Evolutionary conservation across 1,139 yeast species (phyloP).

Genomic region (Dujonia santamariae): DNA sequence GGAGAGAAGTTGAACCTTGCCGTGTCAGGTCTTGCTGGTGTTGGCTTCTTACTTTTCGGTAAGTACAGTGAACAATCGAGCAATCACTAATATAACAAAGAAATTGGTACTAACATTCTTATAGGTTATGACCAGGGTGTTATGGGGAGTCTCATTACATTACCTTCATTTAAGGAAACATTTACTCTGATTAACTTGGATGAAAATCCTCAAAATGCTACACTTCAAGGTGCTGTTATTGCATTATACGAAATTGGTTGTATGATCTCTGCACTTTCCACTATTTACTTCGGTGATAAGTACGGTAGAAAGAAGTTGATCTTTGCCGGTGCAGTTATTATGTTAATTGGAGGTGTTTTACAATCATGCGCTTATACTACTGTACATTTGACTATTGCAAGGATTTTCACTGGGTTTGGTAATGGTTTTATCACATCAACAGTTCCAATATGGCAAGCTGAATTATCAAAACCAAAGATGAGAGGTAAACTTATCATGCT

Average conservation of each 20-base stretch:
- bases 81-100: too few species aligned
- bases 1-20: slow-evolving; percentile 25
- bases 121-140: slow-evolving; percentile 54
- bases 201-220: slow-evolving; percentile 19
- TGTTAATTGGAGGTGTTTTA: slow-evolving; percentile 34
- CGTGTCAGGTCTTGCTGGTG: slow-evolving; percentile 27
- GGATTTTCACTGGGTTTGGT: slow-evolving; percentile 45
- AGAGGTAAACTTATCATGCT: slow-evolving; percentile 36
- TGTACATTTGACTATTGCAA: slow-evolving; percentile 35
- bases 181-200: slow-evolving; percentile 34
- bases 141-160: slow-evolving; percentile 44
- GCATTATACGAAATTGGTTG: slow-evolving; percentile 40
- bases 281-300: slow-evolving; percentile 33
- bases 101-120: too few species aligned
- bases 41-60: slow-evolving; percentile 36
- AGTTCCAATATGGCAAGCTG: slow-evolving; percentile 40
- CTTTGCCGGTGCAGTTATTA: slow-evolving; percentile 29
- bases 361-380: slow-evolving; percentile 32
- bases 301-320: slow-evolving; percentile 32
- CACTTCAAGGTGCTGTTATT: slow-evolving; percentile 33
- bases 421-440: slow-evolving; percentile 36
- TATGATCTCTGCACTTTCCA: slow-evolving; percentile 30
- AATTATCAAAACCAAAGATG: slow-evolving; percentile 30
- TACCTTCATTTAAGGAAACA: slow-evolving; percentile 32
- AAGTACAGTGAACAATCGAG: too few species aligned